Conservation (phyloP, 2,329 filamentous ascomycete genomes). For the Penicillium crustosum region DNA sequence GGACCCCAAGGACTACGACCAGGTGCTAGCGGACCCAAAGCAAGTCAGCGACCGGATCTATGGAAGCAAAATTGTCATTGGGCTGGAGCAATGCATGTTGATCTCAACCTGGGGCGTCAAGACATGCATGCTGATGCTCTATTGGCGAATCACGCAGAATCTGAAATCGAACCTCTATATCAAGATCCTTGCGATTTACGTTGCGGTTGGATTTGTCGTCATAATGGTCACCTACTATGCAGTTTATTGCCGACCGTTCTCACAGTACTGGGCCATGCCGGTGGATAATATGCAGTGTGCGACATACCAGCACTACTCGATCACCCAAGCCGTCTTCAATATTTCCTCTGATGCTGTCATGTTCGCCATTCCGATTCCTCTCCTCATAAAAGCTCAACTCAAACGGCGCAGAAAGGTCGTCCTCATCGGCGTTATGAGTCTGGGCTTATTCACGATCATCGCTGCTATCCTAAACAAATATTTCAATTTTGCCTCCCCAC, state of each 20-base stretch:
- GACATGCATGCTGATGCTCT: conserved; percentile 52
- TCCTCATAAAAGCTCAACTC: conserved; percentile 38
- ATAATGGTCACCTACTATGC: conserved; percentile 52
- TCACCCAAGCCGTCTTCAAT: conserved; percentile 48
- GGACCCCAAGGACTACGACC: conserved; percentile 34
- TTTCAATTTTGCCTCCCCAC: conserved; percentile 41
- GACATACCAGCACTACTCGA: conserved; percentile 43
- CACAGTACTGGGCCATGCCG: conserved; percentile 52
- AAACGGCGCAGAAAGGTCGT: conserved; percentile 37
- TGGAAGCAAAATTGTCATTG: conserved; percentile 52
- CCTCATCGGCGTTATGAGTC: conserved; percentile 37
- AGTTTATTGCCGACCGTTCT: conserved; percentile 52
- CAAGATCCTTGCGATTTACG: conserved; percentile 44
- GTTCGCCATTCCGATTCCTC: conserved; percentile 41
- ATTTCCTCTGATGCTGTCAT: conserved; percentile 44
- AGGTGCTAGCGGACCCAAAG: conserved; percentile 35
- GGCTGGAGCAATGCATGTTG: conserved; percentile 52
- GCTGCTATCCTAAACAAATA: conserved; percentile 53
- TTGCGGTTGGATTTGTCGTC: conserved; percentile 46
- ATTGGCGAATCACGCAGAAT: conserved; percentile 47
- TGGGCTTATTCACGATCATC: conserved; percentile 44
- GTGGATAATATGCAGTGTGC: conserved; percentile 41
- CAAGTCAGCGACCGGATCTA: conserved; percentile 46
- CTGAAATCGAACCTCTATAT: conserved; percentile 39
- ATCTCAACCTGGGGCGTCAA: conserved; percentile 53